Base-by-base conservation (phyloP, 2,329 filamentous ascomycete genomes). In the Zymoseptoria brevis region DNA sequence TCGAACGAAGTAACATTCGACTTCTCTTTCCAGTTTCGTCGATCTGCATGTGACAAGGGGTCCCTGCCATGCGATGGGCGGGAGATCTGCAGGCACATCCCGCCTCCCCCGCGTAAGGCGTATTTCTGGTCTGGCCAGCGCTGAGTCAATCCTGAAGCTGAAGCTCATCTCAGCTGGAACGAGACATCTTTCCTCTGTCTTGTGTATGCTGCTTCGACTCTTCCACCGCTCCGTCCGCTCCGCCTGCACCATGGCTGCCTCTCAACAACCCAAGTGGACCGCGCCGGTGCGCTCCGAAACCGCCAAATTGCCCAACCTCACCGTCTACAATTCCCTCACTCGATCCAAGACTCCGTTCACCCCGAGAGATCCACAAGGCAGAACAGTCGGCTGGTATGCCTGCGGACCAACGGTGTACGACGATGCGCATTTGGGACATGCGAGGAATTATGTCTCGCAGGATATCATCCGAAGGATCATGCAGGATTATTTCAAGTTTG, bases 391-490 rank as follows among this genome's bases (percentile, higher is more conserved):
- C 4, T 96, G 90, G 90, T 96, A 96, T 74, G 88, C 87, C 66
- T 96, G 91, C 77, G 91, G 91, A 19, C 90, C 90, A 59, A 96
- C 90, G 1, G 72, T 74, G 8, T 92, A 92, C 72, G 89, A 92
- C 72, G 87, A 91, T 75, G 83, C 87, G 62, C 89, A 93, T 77
- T 75, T 93, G 62, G 87, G 90, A 29, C 90, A 96, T 75, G 90
- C 89, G 29, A 81, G 90, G 67, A 96, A 96, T 77, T 96, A 96
- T 82, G 89, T 96, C 63, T 89, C 87, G 54, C 93, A 89, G 52
- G 91, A 96, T 74, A 91, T 96, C 64, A 86, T 96, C 66, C 83
- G 91, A 62, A 85, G 91, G 68, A 89, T 96, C 67, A 76, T 96
- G 74, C 80, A 83, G 69, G 85, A 93, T 73, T 93, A 94, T 75